Evolutionary conservation across 2,329 filamentous ascomycete genomes (phyloP).

Genomic region (Ophiostoma ulmi): DNA sequence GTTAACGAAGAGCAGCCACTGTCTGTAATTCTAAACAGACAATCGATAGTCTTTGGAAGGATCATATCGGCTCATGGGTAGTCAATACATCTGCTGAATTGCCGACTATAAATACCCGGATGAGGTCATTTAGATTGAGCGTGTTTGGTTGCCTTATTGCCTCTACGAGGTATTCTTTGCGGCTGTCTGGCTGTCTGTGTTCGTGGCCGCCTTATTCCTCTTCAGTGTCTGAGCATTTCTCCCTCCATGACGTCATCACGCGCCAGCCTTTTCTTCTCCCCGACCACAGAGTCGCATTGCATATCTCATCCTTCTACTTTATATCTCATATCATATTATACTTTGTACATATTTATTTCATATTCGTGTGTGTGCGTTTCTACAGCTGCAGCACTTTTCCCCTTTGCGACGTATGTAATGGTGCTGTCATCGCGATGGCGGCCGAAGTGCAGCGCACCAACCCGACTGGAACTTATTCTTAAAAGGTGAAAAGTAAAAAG

Average conservation of each 20-base stretch:
- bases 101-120: not conserved
- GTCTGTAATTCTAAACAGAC: not conserved
- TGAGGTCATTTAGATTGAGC: not conserved
- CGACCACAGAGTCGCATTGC: conserved; percentile 6
- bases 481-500: not conserved
- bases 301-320: conserved; percentile 1
- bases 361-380: not conserved
- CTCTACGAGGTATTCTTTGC: not conserved
- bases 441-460: not conserved
- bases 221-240: not conserved
- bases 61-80: no score
- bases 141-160: not conserved
- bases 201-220: not conserved
- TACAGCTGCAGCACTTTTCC: not conserved
- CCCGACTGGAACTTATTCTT: not conserved
- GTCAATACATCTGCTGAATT: not conserved
- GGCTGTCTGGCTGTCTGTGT: not conserved
- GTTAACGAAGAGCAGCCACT: not conserved
- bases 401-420: not conserved
- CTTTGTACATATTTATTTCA: not conserved
- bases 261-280: not conserved
- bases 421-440: not conserved
- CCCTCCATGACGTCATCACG: not conserved
- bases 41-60: not conserved
- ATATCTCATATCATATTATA: not conserved